Base-by-base conservation (phyloP, 2,329 filamentous ascomycete species). In the Anthostomella pinea region DNA sequence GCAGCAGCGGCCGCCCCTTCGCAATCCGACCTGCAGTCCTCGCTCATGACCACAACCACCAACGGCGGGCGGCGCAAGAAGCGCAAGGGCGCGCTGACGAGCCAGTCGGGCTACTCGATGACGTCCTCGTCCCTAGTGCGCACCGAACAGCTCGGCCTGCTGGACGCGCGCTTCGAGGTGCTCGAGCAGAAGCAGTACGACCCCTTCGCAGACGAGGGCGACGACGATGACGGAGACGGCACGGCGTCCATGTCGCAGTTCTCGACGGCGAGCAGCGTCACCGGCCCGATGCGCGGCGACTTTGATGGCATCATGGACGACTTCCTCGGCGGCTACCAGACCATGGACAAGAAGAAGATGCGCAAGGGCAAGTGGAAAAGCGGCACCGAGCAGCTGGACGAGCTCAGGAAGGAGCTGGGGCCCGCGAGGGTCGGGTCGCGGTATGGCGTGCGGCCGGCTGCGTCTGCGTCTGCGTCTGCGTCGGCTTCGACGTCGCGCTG, bases 251-350 rank as follows among this genome's bases (percentile, higher is more conserved):
- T 82, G 54, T 82, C 79, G 8, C 77, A 70, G 5, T 67, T 79
- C 29, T 82, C 80, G 8, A 73, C 74, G 4, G 72, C 75, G 35
- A 87, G 83, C 2, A 83, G 78, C 45, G 81, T 87, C 1, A 75
- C 66, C 58, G 84, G 83, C 0, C 76, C 83, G 8, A 68, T 87
- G 23, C 73, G 88, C 29, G 70, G 74, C 24, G 90, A 96, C 59
- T 95, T 98, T 63, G 83, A 95, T 58, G 77, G 72, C 43, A 88
- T 97, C 58, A 81, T 98, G 72, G 91, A 97, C 58, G 90, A 95
- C 38, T 98, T 98, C 65, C 66, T 97, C 17, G 85, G 81, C 7
- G 81, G 72, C 21, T 84, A 87, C 57, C 78, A n/a, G n/a, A n/a
- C 78, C 8, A 83, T 80, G 64, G 75, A 75, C 2, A 89, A 88